Evolutionary conservation across 208 protist genomes (phyloP), one percentile per base, ranked within the genome.

Genomic region (Blastocrithidia nonstop): DNA sequence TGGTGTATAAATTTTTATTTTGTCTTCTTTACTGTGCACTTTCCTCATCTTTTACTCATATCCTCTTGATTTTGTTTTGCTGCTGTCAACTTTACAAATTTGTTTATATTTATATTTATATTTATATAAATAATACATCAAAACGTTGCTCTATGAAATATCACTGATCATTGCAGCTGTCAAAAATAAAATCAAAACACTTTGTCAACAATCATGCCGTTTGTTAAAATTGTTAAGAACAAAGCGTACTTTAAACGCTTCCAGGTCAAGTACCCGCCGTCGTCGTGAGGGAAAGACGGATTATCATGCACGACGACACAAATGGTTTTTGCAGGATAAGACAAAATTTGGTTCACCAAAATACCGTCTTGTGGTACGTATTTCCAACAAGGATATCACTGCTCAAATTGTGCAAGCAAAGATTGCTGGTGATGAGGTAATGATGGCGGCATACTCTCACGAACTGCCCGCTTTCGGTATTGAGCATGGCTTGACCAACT

Each of bases 291-390:
- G 96, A 48, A 97, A 98, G 74, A 99, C 97, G 43, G 97, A 99
- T 73, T 99, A 99, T 85, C 78, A 88, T 43, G 90, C 90, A 26
- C 84, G 97, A 59, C 69, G 94, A 48, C 61, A 78, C 36, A n/a
- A n/a, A n/a, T 81, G 99, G 23, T 85, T 98, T 59, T 63, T 81
- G 32, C 96, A 99, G 84, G 96, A 97, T 67, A 98, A 99, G 72
- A 98, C 96, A 76, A 99, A 99, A 77, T 99, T 97, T 71, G 91
- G 93, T 52, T 75, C 94, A 29, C 93, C 95, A 54, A 98, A 98
- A 79, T 98, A 99, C 93, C 80, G 97, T 55, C 69, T 98, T 17
- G 89, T 98, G 42, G 95, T 97, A 36, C 95, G 96, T 76, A 67
- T 96, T 49, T 96, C 94, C 57, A 98, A 98, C 94, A 74, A 74